Evolutionary conservation across 176 grass and related monocot genomes (phyloP).

Genomic region (Otatea glauca): DNA sequence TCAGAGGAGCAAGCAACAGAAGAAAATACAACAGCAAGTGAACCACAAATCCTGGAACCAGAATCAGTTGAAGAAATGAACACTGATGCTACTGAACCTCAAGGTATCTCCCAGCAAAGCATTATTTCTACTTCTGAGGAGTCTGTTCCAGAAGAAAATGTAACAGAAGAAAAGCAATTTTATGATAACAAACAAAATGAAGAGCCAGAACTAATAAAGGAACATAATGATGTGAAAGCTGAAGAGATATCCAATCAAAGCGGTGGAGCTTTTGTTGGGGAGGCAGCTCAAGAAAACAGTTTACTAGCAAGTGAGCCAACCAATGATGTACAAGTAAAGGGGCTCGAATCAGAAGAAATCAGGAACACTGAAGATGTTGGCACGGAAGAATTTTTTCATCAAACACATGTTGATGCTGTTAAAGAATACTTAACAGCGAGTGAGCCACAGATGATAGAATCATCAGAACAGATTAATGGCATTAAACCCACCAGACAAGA

Average conservation of each 20-base stretch:
- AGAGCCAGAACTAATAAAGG: background rate
- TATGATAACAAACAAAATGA: slow-evolving; percentile 20
- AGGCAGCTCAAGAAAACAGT: slow-evolving; percentile 16
- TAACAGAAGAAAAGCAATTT: background rate
- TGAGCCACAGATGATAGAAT: slow-evolving; percentile 6
- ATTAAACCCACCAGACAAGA: background rate
- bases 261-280: background rate
- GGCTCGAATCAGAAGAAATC: background rate
- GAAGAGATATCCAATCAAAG: slow-evolving; percentile 25
- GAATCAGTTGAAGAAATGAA: slow-evolving; percentile 32
- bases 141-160: slow-evolving; percentile 40
- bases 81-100: background rate
- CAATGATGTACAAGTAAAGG: slow-evolving; percentile 14
- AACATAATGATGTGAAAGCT: slow-evolving; percentile 28
- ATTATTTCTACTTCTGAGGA: slow-evolving; percentile 27
- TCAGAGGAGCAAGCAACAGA: slow-evolving; percentile 36
- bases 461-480: background rate
- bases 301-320: slow-evolving; percentile 23
- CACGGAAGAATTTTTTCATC: background rate
- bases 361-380: slow-evolving; percentile 6
- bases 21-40: slow-evolving; percentile 24
- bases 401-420: background rate
- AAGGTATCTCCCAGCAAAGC: background rate
- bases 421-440: background rate
- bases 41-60: slow-evolving; percentile 17